Percentiles rank a stretch among this genome's conserved stretches.
These are phyloP conservation scores for Scalesia atractyloides DNA, from an alignment of 129 eudicot species.

Conservation along the genomic window DNA sequence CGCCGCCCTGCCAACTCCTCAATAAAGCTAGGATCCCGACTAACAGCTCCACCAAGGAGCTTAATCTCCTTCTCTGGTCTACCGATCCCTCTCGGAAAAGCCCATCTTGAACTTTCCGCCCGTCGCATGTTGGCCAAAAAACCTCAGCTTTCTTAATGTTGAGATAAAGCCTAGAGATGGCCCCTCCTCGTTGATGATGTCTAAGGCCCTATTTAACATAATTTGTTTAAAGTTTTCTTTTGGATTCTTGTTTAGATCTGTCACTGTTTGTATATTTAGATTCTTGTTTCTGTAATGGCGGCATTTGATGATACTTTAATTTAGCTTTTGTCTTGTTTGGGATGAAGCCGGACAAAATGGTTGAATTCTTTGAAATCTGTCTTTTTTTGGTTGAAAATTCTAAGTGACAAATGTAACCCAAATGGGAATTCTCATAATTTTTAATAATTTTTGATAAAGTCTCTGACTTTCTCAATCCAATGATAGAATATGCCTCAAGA, in stretches of 20 bases:
- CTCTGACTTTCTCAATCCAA: slow-evolving; percentile 48
- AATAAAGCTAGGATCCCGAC: too few species aligned
- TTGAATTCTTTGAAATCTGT: slow-evolving; percentile 32
- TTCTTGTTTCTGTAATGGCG: slow-evolving; percentile 32
- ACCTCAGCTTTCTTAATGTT: too few species aligned
- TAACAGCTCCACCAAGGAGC: too few species aligned
- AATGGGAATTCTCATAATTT: slow-evolving; percentile 24
- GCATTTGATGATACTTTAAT: slow-evolving; percentile 45
- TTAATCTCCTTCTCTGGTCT: too few species aligned
- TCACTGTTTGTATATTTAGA: slow-evolving; percentile 18
- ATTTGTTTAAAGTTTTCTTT: slow-evolving; percentile 20
- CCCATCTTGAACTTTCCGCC: too few species aligned
- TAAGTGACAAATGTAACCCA: slow-evolving; percentile 33
- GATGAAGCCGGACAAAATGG: slow-evolving; percentile 35
- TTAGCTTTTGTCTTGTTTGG: slow-evolving; percentile 34
- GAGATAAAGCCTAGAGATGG: too few species aligned
- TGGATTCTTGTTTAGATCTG: slow-evolving; percentile 29
- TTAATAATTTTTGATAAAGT: slow-evolving; percentile 19
- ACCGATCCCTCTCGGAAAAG: too few species aligned
- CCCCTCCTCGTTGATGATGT: too few species aligned
- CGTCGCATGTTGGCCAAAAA: too few species aligned
- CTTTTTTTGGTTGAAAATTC: slow-evolving; percentile 17
- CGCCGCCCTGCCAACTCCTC: too few species aligned
- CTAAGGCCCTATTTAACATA: too few species aligned
- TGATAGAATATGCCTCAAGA: slow-evolving; percentile 89